Conservation (phyloP, 371 early-diverging fungal species). For the Chytridium lagenaria region DNA sequence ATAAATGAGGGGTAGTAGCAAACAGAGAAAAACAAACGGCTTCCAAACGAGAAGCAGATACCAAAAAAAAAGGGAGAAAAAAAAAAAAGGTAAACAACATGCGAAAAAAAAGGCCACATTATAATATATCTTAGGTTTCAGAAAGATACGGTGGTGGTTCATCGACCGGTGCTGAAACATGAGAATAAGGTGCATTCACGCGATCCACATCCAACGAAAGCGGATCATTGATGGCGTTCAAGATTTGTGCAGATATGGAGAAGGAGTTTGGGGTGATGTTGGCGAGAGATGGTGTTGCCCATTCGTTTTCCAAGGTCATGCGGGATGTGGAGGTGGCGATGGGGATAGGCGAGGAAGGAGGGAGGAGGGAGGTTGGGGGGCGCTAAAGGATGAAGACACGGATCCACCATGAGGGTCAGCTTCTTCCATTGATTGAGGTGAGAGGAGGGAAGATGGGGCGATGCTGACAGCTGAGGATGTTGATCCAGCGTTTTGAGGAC, state of each 20-base stretch:
- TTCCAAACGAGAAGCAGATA: not conserved
- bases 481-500: not conserved
- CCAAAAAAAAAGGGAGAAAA: not conserved
- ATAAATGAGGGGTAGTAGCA: not conserved
- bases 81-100: too few relatives aligned
- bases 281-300: not conserved
- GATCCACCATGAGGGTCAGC: not conserved
- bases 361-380: not conserved
- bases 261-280: too few relatives aligned
- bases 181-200: too few relatives aligned
- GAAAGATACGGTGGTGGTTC: too few relatives aligned
- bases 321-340: not conserved
- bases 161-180: too few relatives aligned
- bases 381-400: not conserved
- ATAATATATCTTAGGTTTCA: too few relatives aligned
- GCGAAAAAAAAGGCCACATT: too few relatives aligned
- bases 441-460: not conserved
- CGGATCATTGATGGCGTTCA: too few relatives aligned
- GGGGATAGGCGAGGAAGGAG: not conserved
- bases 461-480: not conserved
- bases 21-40: not conserved
- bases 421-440: not conserved
- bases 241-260: too few relatives aligned
- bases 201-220: too few relatives aligned
- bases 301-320: not conserved